These are phyloP conservation scores for Ephemerocybe angulata DNA, from an alignment of 768 basidiomycete species.

Conservation along the genomic window DNA sequence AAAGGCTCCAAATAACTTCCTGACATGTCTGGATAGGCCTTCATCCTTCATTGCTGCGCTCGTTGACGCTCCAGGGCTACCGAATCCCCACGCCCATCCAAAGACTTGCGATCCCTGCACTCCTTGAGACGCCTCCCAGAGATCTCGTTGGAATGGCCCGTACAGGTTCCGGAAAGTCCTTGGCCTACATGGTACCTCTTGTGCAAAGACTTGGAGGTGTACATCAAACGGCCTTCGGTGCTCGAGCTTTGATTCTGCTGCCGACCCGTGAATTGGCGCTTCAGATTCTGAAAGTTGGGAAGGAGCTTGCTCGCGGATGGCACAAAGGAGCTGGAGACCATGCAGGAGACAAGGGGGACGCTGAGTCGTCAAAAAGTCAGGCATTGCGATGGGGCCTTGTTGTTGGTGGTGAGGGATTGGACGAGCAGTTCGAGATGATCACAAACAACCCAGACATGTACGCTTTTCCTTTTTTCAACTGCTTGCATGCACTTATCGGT, in stretches of 20 bases:
- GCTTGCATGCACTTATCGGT: constrained; percentile 11
- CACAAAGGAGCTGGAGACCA: constrained; percentile 57
- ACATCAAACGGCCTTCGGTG: constrained; percentile 77
- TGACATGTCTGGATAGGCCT: constrained; percentile 52
- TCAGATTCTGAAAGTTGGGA: constrained; percentile 92
- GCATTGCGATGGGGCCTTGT: constrained; percentile 86
- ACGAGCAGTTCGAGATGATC: constrained; percentile 96
- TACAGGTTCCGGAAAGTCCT: constrained; percentile 95
- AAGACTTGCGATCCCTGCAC: constrained; percentile 79
- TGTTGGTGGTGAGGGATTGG: constrained; percentile 92
- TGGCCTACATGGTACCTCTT: constrained; percentile 93
- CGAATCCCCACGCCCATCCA: constrained; percentile 96
- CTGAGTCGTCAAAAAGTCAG: constrained; percentile 55
- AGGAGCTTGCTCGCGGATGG: constrained; percentile 87
- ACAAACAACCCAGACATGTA: constrained; percentile 93
- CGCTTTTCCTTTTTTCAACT: constrained; percentile 5
- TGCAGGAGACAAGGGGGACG: constrained; percentile 68
- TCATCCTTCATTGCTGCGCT: constrained; percentile 76
- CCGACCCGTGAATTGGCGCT: constrained; percentile 93
- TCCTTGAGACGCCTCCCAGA: constrained; percentile 78
- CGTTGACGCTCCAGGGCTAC: constrained; percentile 88
- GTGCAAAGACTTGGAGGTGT: constrained; percentile 80
- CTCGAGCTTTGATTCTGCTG: constrained; percentile 82
- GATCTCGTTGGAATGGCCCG: constrained; percentile 98
- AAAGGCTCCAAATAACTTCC: not conserved